Conservation (phyloP, 768 basidiomycete species). For the Hortiboletus flavorubellus region DNA sequence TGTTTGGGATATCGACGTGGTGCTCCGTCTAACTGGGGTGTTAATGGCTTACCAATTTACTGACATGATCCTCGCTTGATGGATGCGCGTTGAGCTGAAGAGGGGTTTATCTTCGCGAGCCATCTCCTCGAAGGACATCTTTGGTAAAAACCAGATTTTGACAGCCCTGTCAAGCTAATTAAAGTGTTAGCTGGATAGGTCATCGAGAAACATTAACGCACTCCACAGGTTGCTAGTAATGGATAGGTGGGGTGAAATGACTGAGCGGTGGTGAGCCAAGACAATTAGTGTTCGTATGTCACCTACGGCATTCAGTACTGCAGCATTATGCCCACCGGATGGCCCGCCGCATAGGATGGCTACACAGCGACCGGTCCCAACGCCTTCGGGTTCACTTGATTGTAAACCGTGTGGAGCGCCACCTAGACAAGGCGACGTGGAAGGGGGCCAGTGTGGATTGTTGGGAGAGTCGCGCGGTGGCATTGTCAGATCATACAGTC, state of each 20-base stretch:
- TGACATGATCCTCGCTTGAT: conserved; percentile 62
- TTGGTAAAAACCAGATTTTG: conserved; percentile 70
- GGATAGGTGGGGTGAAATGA: conserved; percentile 66
- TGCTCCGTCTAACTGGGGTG: background rate
- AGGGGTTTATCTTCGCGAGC: conserved; percentile 72
- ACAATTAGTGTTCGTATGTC: background rate
- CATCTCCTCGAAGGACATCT: conserved; percentile 35
- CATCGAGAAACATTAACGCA: conserved; percentile 33
- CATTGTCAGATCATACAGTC: conserved; percentile 62
- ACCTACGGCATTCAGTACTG: conserved; percentile 62
- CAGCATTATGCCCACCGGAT: conserved; percentile 70
- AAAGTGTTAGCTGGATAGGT: background rate
- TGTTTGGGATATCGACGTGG: conserved; percentile 23
- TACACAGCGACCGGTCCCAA: conserved; percentile 56
- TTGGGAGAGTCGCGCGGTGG: conserved; percentile 32
- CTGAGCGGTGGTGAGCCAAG: conserved; percentile 32
- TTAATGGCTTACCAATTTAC: conserved; percentile 50
- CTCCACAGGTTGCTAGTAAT: conserved; percentile 75
- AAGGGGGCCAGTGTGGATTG: conserved; percentile 62
- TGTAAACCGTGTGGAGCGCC: conserved; percentile 71
- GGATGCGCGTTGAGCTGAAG: conserved; percentile 64
- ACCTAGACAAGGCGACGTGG: conserved; percentile 46
- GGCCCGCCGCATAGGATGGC: conserved; percentile 64
- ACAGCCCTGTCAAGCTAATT: conserved; percentile 65
- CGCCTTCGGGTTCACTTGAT: conserved; percentile 56